Percentiles rank a stretch among this genome's conserved stretches.
phyloP scores from a whole-genome alignment of 1,284 basidiomycete genomes.

The Volvariella surrecta region DNA sequence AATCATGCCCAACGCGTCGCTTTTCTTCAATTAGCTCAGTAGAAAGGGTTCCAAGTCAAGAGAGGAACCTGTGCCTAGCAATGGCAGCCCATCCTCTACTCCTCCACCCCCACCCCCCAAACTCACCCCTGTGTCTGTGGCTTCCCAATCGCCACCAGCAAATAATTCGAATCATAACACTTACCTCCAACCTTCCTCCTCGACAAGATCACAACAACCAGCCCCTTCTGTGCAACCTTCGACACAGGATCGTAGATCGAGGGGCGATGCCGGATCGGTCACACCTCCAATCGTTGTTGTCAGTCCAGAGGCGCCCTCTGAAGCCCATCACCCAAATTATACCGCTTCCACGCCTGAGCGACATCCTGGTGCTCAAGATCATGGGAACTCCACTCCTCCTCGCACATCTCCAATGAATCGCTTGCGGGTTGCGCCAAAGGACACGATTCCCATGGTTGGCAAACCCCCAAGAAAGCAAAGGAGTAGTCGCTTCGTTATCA shows the following conservation, averaged over 20 bases:
- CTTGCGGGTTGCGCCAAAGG: constrained; percentile 73
- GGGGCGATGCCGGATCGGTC: constrained; percentile 39
- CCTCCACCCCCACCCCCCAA: constrained; percentile 60
- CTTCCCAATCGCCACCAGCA: constrained; percentile 21
- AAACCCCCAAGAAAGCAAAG: constrained; percentile 95
- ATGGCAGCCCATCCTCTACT: constrained; percentile 36
- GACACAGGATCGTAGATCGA: constrained; percentile 45
- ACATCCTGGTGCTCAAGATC: constrained; percentile 41
- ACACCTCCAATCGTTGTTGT: constrained; percentile 89
- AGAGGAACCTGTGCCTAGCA: constrained; percentile 51
- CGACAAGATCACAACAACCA: constrained; percentile 34
- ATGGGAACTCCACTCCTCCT: constrained; percentile 44
- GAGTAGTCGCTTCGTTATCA: constrained; percentile 93
- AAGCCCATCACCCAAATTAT: constrained; percentile 33
- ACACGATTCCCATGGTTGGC: constrained; percentile 90
- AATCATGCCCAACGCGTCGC: constrained; percentile 12
- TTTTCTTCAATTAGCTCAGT: constrained; percentile 44
- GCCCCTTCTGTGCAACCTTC: constrained; percentile 21
- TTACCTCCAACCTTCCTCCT: constrained; percentile 34
- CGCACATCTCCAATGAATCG: constrained; percentile 58
- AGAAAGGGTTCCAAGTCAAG: constrained; percentile 58
- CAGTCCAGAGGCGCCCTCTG: constrained; percentile 66
- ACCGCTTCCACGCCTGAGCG: constrained; percentile 37
- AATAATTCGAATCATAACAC: constrained; percentile 30
- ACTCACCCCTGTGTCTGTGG: constrained; percentile 42